Conservation (phyloP, 2,329 filamentous ascomycete genomes). For the Corinectria fuckeliana region DNA sequence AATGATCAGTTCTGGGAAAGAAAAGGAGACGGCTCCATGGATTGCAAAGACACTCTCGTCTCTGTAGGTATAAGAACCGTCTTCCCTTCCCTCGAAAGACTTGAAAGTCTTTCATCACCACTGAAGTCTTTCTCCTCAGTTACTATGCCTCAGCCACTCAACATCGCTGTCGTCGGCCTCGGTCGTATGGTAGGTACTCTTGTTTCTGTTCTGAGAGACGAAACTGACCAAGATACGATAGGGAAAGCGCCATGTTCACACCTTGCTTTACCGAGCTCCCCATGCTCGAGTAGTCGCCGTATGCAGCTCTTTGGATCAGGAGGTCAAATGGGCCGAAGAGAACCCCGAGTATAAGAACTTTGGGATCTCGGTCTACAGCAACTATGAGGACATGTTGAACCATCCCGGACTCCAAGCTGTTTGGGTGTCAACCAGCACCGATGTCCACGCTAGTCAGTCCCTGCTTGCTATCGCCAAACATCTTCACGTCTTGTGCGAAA, state of each 20-base stretch:
- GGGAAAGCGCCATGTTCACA: slow-evolving; percentile 27
- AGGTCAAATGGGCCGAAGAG: slow-evolving; percentile 19
- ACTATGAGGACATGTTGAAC: slow-evolving; percentile 27
- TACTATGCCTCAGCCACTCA: slow-evolving; percentile 16
- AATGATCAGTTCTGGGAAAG: neutral
- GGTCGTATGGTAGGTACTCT: slow-evolving; percentile 20
- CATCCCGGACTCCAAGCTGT: slow-evolving; percentile 26
- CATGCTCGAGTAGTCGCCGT: slow-evolving; percentile 24
- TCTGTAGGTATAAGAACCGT: slow-evolving; percentile 1
- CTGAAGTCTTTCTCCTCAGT: neutral
- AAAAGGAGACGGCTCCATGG: neutral
- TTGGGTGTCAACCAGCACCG: slow-evolving; percentile 26
- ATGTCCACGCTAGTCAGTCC: slow-evolving; percentile 24
- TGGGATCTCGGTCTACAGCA: slow-evolving; percentile 15
- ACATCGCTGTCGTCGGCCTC: slow-evolving; percentile 28
- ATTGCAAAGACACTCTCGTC: neutral
- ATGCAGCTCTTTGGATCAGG: slow-evolving; percentile 16
- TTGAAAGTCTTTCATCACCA: neutral
- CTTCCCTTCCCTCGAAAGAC: neutral
- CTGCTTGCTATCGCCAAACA: slow-evolving; percentile 18
- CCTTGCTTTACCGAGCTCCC: slow-evolving; percentile 21
- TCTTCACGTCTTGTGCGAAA: slow-evolving; percentile 30
- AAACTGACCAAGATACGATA: neutral
- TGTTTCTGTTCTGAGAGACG: too few species aligned
- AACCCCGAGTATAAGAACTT: slow-evolving; percentile 25